Evolutionary conservation across 2,329 filamentous ascomycete genomes (phyloP), one percentile per base, ranked within the genome.

Genomic region (Fusarium aywerte): DNA sequence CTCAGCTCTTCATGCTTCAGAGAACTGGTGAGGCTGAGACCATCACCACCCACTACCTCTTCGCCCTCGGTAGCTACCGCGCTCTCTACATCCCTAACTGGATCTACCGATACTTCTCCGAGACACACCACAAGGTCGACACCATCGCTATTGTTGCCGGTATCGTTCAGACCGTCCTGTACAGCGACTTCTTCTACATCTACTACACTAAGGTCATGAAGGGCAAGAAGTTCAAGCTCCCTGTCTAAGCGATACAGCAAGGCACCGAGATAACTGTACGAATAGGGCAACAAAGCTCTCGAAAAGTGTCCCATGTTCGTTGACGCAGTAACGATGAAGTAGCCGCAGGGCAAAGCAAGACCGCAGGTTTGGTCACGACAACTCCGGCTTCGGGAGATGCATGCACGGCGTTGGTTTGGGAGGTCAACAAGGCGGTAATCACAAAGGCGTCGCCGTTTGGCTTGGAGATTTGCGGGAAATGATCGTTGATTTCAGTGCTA

Each of bases 141-240:
- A 92, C 90, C 68, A 96, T 97, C 71, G 91, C 94, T 20, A 90
- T 97, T 50, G 76, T 96, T 65, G 96, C 96, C 5, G 96, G 96
- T 13, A 86, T 98, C 56, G 82, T 98, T 68, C 96, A 99, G 84
- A 99, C 96, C 1, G 82, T 99, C 47, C 84, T 99, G 59, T 99
- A 99, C 83, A 97, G 93, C 67, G 96, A 99, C 82, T 99, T 99
- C 84, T 99, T 99, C 87, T 99, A 94, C 86, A 95, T 99, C 75
- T 99, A 99, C 84, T 99, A 97, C 82, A 97, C 91, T 62, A 98
- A 97, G 89, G 90, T 95, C 45, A 83, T 94, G 81, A 92, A 94
- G 83, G 92, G 92, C 73, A 92, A 92, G 85, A 94, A 92, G 83
- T 95, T 95, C 79, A 92, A 93, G 79, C 84, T 95, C 60, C 92